Evolutionary conservation across 2,329 filamentous ascomycete species (phyloP).

Genomic region (Aureobasidium pullulans): DNA sequence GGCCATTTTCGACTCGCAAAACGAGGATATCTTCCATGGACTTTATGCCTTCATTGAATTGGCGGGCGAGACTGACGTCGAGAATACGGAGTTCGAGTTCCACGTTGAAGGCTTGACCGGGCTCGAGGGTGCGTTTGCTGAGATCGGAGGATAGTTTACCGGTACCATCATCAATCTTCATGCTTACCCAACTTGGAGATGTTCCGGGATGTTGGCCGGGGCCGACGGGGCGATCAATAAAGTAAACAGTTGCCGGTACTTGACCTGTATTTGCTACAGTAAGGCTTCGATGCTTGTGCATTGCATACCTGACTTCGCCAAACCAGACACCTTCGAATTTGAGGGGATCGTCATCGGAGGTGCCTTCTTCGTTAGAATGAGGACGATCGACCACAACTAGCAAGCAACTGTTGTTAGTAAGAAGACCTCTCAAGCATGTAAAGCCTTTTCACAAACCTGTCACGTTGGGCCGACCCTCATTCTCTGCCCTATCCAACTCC

Average conservation of each 20-base stretch:
- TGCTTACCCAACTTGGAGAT: conserved; percentile 61
- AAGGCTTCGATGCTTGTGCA: conserved; percentile 57
- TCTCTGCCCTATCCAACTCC: conserved; percentile 84
- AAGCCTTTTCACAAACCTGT: conserved; percentile 18
- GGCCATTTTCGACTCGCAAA: conserved; percentile 71
- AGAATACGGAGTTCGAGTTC: conserved; percentile 61
- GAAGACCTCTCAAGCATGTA: not conserved
- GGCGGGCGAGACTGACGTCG: conserved; percentile 55
- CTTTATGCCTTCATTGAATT: conserved; percentile 61
- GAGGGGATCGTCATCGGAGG: conserved; percentile 32
- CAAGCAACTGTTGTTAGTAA: conserved; percentile 31
- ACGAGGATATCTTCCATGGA: conserved; percentile 81
- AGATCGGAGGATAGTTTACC: conserved; percentile 18
- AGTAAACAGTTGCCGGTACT: conserved; percentile 69
- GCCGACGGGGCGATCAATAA: conserved; percentile 62
- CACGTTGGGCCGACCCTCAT: conserved; percentile 70
- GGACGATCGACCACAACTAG: conserved; percentile 70
- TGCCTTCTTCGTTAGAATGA: conserved; percentile 29
- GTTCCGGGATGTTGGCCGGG: conserved; percentile 36
- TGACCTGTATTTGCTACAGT: conserved; percentile 91
- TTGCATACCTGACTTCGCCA: conserved; percentile 63
- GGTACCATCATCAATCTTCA: conserved; percentile 31
- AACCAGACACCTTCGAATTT: conserved; percentile 63
- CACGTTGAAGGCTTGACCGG: conserved; percentile 72
- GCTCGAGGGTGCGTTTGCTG: conserved; percentile 58